A percentile compares a stretch with the other conserved stretches of the same genome.
Conservation (phyloP, 108 stramenopile genomes). For the Cyclotella atomus region DNA sequence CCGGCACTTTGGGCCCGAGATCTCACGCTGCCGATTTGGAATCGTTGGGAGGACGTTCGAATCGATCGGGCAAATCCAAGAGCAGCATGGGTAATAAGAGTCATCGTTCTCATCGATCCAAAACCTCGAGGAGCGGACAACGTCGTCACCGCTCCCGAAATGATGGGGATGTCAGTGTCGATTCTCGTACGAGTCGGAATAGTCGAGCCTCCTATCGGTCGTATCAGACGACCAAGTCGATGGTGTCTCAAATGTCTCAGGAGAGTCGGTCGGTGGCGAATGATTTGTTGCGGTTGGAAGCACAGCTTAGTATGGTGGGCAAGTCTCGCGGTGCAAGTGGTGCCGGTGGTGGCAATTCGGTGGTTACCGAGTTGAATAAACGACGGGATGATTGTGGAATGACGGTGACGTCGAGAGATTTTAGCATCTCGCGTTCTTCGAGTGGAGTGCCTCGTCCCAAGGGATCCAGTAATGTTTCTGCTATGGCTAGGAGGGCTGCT, state of each 20-base stretch:
- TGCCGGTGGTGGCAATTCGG: slow-evolving; percentile 20
- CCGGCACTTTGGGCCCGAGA: slow-evolving; percentile 81
- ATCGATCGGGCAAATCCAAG: slow-evolving; percentile 64
- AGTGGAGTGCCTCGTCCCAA: slow-evolving; percentile 24
- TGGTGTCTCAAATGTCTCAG: slow-evolving; percentile 87
- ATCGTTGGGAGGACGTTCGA: slow-evolving; percentile 79
- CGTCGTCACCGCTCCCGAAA: slow-evolving; percentile 41
- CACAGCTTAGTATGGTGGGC: slow-evolving; percentile 89
- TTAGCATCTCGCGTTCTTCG: slow-evolving; percentile 12
- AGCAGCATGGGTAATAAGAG: slow-evolving; percentile 62
- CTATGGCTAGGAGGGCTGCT: slow-evolving; percentile 47
- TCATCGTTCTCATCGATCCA: slow-evolving; percentile 60
- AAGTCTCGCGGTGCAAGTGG: slow-evolving; percentile 31
- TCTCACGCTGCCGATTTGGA: slow-evolving; percentile 86
- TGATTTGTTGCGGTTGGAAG: slow-evolving; percentile 83
- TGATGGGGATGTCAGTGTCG: slow-evolving; percentile 53
- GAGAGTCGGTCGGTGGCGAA: slow-evolving; percentile 87
- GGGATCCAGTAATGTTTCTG: slow-evolving; percentile 41
- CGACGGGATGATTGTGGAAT: slow-evolving; percentile 54
- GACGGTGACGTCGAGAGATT: slow-evolving; percentile 53
- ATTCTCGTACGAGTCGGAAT: slow-evolving; percentile 60
- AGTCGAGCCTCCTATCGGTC: slow-evolving; percentile 71
- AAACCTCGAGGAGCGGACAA: slow-evolving; percentile 28
- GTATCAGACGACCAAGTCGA: slow-evolving; percentile 77
- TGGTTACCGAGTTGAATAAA: slow-evolving; percentile 35